These are phyloP conservation scores for Suillus occidentalis DNA, from an alignment of 768 basidiomycete genomes.

Conservation along the genomic window DNA sequence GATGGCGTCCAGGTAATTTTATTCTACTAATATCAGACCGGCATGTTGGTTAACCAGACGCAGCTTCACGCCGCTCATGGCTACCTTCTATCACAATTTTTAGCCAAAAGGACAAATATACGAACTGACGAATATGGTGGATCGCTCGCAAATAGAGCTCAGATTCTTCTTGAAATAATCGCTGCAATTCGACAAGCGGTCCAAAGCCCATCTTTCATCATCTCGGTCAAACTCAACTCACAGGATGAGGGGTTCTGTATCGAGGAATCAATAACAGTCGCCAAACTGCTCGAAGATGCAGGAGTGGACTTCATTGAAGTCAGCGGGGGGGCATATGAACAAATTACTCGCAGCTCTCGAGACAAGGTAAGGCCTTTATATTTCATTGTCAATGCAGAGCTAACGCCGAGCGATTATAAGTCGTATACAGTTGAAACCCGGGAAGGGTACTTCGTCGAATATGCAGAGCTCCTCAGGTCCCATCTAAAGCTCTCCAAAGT, in stretches of 20 bases:
- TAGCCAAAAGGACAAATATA: constrained; percentile 43
- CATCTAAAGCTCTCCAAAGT: constrained; percentile 26
- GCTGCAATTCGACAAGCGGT: constrained; percentile 43
- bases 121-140: constrained; percentile 62
- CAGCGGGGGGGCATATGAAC: constrained; percentile 40
- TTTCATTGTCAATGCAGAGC: neutral
- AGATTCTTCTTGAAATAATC: constrained; percentile 48
- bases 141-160: constrained; percentile 46
- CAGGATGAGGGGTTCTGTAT: constrained; percentile 33
- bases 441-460: constrained; percentile 34
- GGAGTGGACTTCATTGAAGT: constrained; percentile 43
- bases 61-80: constrained; percentile 48
- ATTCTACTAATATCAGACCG: neutral
- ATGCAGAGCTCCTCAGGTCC: constrained; percentile 28
- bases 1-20: constrained; percentile 56
- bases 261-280: constrained; percentile 34
- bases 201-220: constrained; percentile 26
- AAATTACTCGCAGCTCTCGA: constrained; percentile 2
- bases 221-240: constrained; percentile 36
- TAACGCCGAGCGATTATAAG: constrained; percentile 9
- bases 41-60: neutral
- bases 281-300: constrained; percentile 32
- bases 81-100: constrained; percentile 48
- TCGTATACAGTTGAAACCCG: constrained; percentile 11
- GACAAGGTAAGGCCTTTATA: constrained; percentile 14